phyloP scores from a whole-genome alignment of 495 filamentous ascomycete genomes.

The Ramalina intermedia region DNA sequence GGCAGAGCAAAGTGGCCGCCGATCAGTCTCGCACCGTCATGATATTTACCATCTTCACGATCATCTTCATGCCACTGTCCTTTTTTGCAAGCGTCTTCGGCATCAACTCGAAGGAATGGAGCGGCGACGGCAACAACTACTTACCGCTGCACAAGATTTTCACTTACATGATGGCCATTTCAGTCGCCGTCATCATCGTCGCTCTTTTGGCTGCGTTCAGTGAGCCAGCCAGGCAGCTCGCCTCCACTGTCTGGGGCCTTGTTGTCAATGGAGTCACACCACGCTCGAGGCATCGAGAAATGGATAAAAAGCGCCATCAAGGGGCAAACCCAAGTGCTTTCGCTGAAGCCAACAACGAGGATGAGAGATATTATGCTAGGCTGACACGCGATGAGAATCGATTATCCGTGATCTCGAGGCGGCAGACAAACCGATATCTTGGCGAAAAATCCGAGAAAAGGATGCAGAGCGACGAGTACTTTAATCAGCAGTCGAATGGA shows the following conservation, averaged over 20 bases:
- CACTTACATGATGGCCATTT: conserved; percentile 23
- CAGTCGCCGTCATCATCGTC: conserved; percentile 27
- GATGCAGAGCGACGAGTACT: background rate
- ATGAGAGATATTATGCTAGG: too few species aligned
- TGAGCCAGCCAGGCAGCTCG: conserved; percentile 21
- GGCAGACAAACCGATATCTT: conserved; percentile 5
- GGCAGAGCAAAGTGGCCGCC: conserved; percentile 48
- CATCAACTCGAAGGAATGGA: conserved; percentile 53
- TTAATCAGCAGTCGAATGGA: too few species aligned
- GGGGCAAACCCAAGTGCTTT: too few species aligned
- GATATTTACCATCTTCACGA: conserved; percentile 57
- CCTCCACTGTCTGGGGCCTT: conserved; percentile 18
- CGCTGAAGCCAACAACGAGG: too few species aligned
- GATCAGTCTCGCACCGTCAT: conserved; percentile 49
- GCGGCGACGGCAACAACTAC: conserved; percentile 23
- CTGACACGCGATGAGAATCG: background rate
- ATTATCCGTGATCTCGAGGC: conserved; percentile 2
- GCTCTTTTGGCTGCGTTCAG: conserved; percentile 32
- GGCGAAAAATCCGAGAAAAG: conserved; percentile 1
- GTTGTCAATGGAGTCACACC: background rate
- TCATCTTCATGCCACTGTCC: conserved; percentile 49
- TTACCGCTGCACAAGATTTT: conserved; percentile 21
- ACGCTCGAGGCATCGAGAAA: too few species aligned
- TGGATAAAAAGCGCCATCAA: too few species aligned
- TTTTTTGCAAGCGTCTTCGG: conserved; percentile 57